Base-by-base conservation (phyloP, 164 flowering plant genomes). In the Aristolochia californica region DNA sequence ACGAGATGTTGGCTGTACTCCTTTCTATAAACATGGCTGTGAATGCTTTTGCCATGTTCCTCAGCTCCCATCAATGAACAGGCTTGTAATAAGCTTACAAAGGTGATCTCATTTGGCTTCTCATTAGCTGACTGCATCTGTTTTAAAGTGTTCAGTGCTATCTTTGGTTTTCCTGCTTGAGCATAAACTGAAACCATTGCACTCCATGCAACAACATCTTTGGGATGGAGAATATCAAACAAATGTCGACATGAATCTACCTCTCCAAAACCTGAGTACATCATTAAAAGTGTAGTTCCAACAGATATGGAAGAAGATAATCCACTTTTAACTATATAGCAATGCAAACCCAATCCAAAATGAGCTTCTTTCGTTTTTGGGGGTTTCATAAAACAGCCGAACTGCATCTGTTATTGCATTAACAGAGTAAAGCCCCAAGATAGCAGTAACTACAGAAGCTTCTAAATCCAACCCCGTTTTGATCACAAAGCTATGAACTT, bases 161-260 rank as follows among this genome's bases (percentile, higher is more conserved):
- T 34, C 64, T 22, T 20, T 27, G 83, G 72, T 53, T 62, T 49
- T 17, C 65, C 71, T 62, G 71, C 68, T 57, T 58, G 76, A 49
- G 75, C 72, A 61, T 77, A 72, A 3, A 61, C 76, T 9, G 78
- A 64, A 48, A 78, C 68, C 82, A 83, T 80, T 1, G 80, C 82
- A 61, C 72, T 78, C 81, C 83, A 83, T 12, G 82, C 78, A 66
- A 83, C 74, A 16, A 80, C 45, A 72, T 83, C 85, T 68, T 74
- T 78, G 13, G 47, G 53, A 43, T n/a, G 48, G 24, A 83, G 73
- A 12, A 62, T 59, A 62, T 77, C 66, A 65, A 80, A 83, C 49
- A 80, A 21, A 40, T 44, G 23, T 53, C 26, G 43, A 5, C 82
- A 72, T 8, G 68, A 66, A 5, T 18, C 66, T 14, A 77, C 50